Conservation (phyloP, 805 yeast species). For the Suhomyces faveliae region DNA sequence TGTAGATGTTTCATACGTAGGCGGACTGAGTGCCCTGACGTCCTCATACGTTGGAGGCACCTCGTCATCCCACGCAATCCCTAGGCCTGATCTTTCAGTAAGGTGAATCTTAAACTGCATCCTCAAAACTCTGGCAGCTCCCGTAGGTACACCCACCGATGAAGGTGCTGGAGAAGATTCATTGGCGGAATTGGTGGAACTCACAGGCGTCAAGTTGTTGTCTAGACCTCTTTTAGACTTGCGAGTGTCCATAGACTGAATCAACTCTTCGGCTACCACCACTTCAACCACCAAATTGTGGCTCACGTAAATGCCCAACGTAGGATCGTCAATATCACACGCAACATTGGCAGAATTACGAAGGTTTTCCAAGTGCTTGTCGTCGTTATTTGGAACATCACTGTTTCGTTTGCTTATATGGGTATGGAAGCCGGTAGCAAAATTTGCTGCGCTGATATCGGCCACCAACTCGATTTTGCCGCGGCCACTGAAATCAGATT, state of each 20-base stretch:
- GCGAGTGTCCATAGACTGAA: conserved; percentile 35
- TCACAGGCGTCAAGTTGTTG: conserved; percentile 24
- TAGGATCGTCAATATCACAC: conserved; percentile 82
- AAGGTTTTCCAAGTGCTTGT: conserved; percentile 21
- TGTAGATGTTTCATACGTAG: conserved; percentile 52
- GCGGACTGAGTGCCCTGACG: conserved; percentile 82
- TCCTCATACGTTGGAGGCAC: conserved; percentile 96
- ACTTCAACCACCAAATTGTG: conserved; percentile 83
- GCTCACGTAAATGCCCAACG: conserved; percentile 69
- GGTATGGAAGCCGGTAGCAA: conserved; percentile 50
- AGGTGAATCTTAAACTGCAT: conserved; percentile 88
- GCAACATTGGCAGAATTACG: conserved; percentile 53
- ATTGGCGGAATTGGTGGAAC: conserved; percentile 18
- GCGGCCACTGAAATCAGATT: conserved; percentile 75
- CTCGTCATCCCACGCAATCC: conserved; percentile 98
- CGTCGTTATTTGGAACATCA: conserved; percentile 26
- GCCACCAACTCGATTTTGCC: conserved; percentile 82
- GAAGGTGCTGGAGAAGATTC: conserved; percentile 18
- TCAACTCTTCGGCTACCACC: conserved; percentile 88
- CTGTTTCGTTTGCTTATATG: conserved; percentile 48
- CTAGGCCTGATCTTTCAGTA: conserved; percentile 91
- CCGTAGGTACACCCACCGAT: conserved; percentile 74
- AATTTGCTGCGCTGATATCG: conserved; percentile 58
- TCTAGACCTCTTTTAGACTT: conserved; percentile 7
- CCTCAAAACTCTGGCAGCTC: conserved; percentile 89